Conservation (phyloP, 2,329 filamentous ascomycete species). For the Botryotinia convoluta region DNA sequence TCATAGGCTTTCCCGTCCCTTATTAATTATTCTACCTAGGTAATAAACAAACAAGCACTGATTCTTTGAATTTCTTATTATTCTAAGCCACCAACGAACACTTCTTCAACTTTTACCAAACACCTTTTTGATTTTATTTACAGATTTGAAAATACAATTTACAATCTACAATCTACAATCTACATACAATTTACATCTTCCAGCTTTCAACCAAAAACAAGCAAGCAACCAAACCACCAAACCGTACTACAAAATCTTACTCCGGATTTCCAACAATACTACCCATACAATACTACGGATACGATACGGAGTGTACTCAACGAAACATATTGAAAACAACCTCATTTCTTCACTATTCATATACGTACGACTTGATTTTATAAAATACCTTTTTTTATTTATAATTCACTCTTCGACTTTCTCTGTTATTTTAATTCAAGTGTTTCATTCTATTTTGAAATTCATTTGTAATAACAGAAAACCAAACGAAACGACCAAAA, state of each 20-base stretch:
- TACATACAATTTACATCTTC: background rate
- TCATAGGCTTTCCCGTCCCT: background rate
- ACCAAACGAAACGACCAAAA: conserved; percentile 26
- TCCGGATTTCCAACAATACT: background rate
- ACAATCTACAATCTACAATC: background rate
- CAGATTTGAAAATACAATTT: background rate
- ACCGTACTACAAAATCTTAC: background rate
- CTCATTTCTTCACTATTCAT: background rate
- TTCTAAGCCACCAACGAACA: conserved; percentile 11
- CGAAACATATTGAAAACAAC: conserved; percentile 12
- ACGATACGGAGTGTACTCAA: background rate
- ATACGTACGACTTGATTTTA: background rate
- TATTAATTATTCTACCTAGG: background rate
- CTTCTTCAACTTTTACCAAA: conserved; percentile 17
- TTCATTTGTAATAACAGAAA: background rate
- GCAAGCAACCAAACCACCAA: background rate
- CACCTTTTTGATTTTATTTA: background rate
- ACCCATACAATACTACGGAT: background rate
- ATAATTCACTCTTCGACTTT: background rate
- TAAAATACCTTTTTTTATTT: background rate
- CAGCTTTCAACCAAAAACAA: background rate
- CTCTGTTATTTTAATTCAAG: background rate
- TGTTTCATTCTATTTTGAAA: background rate
- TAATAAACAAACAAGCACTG: background rate
- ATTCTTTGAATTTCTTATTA: background rate